These are phyloP conservation scores for Hanseniaspora opuntiae DNA, from an alignment of 805 yeast species.

Conservation along the genomic window DNA sequence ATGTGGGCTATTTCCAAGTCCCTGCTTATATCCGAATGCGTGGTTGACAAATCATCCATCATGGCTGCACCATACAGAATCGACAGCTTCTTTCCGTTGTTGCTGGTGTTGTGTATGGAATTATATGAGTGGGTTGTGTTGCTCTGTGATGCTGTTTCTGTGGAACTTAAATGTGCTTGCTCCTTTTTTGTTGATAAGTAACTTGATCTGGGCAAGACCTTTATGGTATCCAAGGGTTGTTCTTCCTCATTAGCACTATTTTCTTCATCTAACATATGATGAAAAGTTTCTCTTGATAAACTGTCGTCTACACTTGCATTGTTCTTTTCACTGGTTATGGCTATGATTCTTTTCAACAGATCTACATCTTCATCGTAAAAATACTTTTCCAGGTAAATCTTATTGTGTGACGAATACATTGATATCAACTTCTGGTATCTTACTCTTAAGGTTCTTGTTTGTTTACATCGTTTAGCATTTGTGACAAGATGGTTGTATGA, in stretches of 20 bases:
- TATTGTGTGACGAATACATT: conserved; percentile 12
- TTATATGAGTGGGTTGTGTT: neutral
- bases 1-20: conserved; percentile 4
- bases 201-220: conserved; percentile 4
- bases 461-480: conserved; percentile 17
- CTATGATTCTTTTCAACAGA: neutral
- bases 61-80: conserved; percentile 9
- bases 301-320: neutral
- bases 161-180: neutral
- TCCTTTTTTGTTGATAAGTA: neutral
- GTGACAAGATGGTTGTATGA: conserved; percentile 20
- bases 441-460: conserved; percentile 22
- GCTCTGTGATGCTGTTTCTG: neutral
- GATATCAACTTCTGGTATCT: conserved; percentile 21
- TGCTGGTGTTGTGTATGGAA: neutral
- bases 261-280: neutral
- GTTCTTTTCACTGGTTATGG: neutral
- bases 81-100: conserved; percentile 1
- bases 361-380: neutral
- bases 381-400: neutral
- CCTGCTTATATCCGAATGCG: neutral
- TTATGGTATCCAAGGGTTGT: conserved; percentile 8
- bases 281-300: neutral
- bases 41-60: neutral
- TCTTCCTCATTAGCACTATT: neutral